Conservation (phyloP, 257 asterid species). For the Salvia splendens region DNA sequence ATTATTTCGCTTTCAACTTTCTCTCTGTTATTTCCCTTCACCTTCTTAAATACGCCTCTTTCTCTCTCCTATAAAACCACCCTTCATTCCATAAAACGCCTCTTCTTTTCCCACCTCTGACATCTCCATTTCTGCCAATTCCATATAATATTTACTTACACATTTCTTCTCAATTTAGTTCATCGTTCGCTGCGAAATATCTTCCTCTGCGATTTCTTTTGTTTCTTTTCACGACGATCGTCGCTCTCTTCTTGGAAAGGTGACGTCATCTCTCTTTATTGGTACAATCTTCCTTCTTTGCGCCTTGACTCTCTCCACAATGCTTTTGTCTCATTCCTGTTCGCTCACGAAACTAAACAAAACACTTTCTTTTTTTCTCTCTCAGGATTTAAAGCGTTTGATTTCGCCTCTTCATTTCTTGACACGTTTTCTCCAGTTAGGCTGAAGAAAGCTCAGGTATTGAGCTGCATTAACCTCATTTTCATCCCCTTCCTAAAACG, state of each 20-base stretch:
- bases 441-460: constrained; percentile 31
- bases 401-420: constrained; percentile 7
- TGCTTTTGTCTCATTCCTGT: constrained; percentile 36
- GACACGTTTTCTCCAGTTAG: constrained; percentile 27
- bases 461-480: not conserved
- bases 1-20: not conserved
- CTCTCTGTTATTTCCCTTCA: constrained; percentile 23
- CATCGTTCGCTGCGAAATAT: constrained; percentile 13
- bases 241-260: constrained; percentile 31
- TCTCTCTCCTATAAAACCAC: constrained; percentile 26
- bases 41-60: constrained; percentile 32
- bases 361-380: not conserved
- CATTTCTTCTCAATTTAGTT: constrained; percentile 14
- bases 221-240: constrained; percentile 8
- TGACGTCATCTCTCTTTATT: constrained; percentile 37
- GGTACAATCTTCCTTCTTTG: constrained; percentile 38
- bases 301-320: constrained; percentile 38
- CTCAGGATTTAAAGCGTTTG: constrained; percentile 32
- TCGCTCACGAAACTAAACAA: constrained; percentile 20
- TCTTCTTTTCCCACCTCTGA: constrained; percentile 18
- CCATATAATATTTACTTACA: not conserved
- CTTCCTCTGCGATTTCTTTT: constrained; percentile 12
- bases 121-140: constrained; percentile 17
- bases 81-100: not conserved
- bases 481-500: not conserved